Evolutionary conservation across 495 filamentous ascomycete species (phyloP), one percentile per base, ranked within the genome.

Genomic region (Tuber borchii): DNA sequence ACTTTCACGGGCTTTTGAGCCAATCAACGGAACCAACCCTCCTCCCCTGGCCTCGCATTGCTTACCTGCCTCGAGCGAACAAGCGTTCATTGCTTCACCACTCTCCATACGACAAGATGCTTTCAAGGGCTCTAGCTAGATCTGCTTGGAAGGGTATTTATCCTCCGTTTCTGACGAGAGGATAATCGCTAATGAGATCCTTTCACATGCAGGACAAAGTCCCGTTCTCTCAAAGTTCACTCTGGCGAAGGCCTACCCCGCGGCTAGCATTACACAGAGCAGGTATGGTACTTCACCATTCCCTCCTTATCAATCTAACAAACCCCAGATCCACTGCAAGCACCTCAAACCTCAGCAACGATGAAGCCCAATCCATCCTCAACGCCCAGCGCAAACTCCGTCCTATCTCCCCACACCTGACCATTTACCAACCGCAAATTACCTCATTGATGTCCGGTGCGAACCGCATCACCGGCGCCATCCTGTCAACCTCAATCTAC

Each of bases 401-500:
- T 70, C 95, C 95, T 79, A 88, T 96, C 76, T 87, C 93, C 51
- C 95, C 95, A 68, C 95, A 99, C 84, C 90, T 99, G 73, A 81
- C 85, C 76, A 94, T 97, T 88, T 99, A 98, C 89, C 87, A 89
- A 79, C 91, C 91, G 77, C 91, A 93, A 85, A 91, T 98, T 82
- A 94, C 94, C 73, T 97, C 92, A 92, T 90, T 91, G 83, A 82
- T 83, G 73, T 93, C 90, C 74, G 85, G 82, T 73, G 86, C 92
- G 84, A 90, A 93, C 87, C 93, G 95, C 81, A 88, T 98, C 86
- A 94, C 93, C 22, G 95, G 93, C 76, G 79, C 87, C 76, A 82
- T 86, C 75, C 86, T 97, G 79, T 91, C 90, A 80, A 91, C 91
- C 74, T 85, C 86, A 40, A 87, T 97, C 73, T 99, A 99, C 89